Evolutionary conservation across 352 stramenopile species (phyloP).

Genomic region (Globisporangium iwayamae): DNA sequence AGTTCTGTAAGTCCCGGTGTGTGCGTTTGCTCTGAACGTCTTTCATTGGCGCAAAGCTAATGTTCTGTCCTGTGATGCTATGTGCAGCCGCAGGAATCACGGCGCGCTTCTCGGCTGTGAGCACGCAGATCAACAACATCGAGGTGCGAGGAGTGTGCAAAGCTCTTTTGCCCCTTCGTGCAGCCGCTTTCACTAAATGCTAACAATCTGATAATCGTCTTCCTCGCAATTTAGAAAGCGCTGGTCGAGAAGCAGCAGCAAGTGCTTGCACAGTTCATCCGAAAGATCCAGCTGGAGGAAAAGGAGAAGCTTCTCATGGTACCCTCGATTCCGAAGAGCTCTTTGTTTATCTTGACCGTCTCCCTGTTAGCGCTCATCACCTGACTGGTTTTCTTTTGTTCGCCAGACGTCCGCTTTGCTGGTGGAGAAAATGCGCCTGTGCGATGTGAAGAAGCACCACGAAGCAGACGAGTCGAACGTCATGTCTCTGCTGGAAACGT

Average conservation of each 20-base stretch:
- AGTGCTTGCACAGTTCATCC: constrained; percentile 52
- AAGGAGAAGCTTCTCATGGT: constrained; percentile 84
- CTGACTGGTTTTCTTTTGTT: constrained; percentile 1
- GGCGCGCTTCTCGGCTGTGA: constrained; percentile 56
- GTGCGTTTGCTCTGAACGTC: neutral
- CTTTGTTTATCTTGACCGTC: too few relatives aligned
- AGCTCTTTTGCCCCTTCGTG: neutral
- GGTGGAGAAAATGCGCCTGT: constrained; percentile 78
- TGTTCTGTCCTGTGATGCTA: constrained; percentile 1
- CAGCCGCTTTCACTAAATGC: neutral
- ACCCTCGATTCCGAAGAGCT: neutral
- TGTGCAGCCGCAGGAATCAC: constrained; percentile 54
- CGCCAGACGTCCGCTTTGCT: constrained; percentile 70
- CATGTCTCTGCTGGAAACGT: constrained; percentile 58
- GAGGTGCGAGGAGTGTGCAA: constrained; percentile 34
- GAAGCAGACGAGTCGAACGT: constrained; percentile 44
- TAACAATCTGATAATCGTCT: neutral
- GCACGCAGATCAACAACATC: constrained; percentile 64
- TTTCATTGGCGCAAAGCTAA: neutral
- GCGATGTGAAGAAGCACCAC: constrained; percentile 28
- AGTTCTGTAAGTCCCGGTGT: constrained; percentile 48
- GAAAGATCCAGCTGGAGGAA: constrained; percentile 70
- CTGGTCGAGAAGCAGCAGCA: constrained; percentile 32
- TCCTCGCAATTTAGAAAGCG: constrained; percentile 10
- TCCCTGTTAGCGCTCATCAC: neutral